Conservation (phyloP, 495 filamentous ascomycete genomes). For the Penicillium psychrofluorescens region DNA sequence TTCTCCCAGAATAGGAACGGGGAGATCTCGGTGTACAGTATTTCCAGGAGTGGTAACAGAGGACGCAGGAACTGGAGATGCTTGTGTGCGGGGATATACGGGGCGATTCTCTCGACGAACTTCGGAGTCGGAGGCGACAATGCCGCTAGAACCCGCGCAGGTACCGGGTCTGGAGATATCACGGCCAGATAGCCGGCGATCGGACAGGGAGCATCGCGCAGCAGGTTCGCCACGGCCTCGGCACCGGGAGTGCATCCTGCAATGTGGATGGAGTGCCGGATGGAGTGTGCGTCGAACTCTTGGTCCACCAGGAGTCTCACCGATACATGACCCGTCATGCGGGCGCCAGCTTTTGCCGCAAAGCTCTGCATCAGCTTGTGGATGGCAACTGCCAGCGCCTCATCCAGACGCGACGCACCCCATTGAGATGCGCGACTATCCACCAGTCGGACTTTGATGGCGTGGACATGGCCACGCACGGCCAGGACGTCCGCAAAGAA, state of each 20-base stretch:
- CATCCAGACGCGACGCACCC: slow-evolving; percentile 44
- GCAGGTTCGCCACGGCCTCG: slow-evolving; percentile 15
- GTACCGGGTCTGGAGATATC: slow-evolving; percentile 14
- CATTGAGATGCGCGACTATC: slow-evolving; percentile 35
- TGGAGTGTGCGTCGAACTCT: slow-evolving; percentile 26
- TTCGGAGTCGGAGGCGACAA: neutral
- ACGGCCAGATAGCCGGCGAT: slow-evolving; percentile 29
- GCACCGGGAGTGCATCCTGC: slow-evolving; percentile 31
- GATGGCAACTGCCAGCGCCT: slow-evolving; percentile 49
- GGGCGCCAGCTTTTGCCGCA: slow-evolving; percentile 34
- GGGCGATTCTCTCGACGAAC: too few relatives aligned
- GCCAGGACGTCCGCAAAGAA: slow-evolving; percentile 66
- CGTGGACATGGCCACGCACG: slow-evolving; percentile 49
- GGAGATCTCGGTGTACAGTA: neutral
- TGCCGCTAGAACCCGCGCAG: slow-evolving; percentile 6
- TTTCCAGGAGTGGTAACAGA: too few relatives aligned
- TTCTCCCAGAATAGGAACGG: slow-evolving; percentile 28
- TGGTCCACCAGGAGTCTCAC: slow-evolving; percentile 59
- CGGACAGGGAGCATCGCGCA: slow-evolving; percentile 17
- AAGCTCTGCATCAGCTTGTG: slow-evolving; percentile 53
- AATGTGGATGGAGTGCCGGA: slow-evolving; percentile 34
- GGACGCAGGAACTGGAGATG: too few relatives aligned
- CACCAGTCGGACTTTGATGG: slow-evolving; percentile 54
- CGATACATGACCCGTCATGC: slow-evolving; percentile 62
- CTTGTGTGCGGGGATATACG: too few relatives aligned